Evolutionary conservation across 1,284 basidiomycete species (phyloP).

Genomic region (Heterobasidion parviporum): DNA sequence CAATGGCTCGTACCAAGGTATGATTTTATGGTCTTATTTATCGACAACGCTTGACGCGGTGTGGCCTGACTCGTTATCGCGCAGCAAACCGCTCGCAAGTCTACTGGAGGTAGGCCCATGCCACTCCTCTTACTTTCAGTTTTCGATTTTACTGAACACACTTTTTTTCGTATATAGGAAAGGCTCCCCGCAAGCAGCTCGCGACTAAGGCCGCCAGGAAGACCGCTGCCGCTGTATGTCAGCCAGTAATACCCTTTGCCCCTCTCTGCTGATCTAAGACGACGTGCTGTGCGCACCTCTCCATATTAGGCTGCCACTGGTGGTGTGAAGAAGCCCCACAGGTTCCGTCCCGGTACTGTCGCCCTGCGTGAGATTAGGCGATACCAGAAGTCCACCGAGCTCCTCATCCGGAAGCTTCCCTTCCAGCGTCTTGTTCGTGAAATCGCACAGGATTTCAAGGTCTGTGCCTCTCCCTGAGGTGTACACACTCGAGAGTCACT

Average conservation of each 20-base stretch:
- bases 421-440: constrained; percentile 95
- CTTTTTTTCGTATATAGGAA: constrained; percentile 38
- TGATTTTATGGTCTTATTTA: neutral
- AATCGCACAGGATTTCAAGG: constrained; percentile 97
- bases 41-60: neutral
- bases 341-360: constrained; percentile 97
- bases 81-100: constrained; percentile 23
- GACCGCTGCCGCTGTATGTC: constrained; percentile 60
- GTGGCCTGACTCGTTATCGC: constrained; percentile 1
- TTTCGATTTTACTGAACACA: constrained; percentile 9
- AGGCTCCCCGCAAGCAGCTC: constrained; percentile 84
- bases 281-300: neutral
- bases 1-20: constrained; percentile 15
- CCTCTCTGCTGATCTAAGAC: constrained; percentile 6
- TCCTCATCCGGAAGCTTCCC: constrained; percentile 92
- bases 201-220: constrained; percentile 88
- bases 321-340: constrained; percentile 97
- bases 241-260: constrained; percentile 17
- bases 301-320: constrained; percentile 69
- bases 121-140: constrained; percentile 2
- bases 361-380: constrained; percentile 96
- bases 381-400: constrained; percentile 96
- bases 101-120: constrained; percentile 59
- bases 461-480: constrained; percentile 22
- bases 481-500: constrained; percentile 3